These are phyloP conservation scores for Fusarium sp. DNA, from an alignment of 2,329 filamentous ascomycete genomes.

Conservation along the genomic window DNA sequence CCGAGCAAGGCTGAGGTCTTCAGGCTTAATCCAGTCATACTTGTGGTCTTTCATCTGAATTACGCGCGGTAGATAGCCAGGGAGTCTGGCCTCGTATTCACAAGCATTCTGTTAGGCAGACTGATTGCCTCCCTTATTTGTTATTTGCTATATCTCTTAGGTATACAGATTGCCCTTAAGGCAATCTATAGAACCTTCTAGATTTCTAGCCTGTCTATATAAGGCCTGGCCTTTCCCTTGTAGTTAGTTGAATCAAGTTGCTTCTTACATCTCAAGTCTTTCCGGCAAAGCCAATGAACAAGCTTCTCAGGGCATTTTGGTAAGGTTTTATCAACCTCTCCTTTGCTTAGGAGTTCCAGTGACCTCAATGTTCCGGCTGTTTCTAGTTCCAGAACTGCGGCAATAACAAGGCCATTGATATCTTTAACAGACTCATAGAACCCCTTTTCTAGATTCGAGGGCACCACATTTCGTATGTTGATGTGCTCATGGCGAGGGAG, in stretches of 20 bases:
- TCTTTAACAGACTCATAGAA: constrained; percentile 46
- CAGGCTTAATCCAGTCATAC: constrained; percentile 45
- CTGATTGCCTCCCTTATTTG: too few species aligned
- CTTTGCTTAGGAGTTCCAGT: neutral
- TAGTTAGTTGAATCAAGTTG: too few species aligned
- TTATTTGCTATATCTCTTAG: too few species aligned
- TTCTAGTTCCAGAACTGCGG: constrained; percentile 42
- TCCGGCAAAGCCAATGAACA: constrained; percentile 43
- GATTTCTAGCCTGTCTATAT: too few species aligned
- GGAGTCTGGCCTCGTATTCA: constrained; percentile 38
- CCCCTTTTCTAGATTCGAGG: constrained; percentile 10
- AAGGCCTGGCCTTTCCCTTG: too few species aligned
- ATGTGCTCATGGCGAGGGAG: constrained; percentile 29
- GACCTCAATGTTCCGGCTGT: constrained; percentile 32
- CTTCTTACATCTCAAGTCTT: neutral
- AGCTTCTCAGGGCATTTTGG: neutral
- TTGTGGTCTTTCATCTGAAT: constrained; percentile 45
- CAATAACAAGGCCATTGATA: constrained; percentile 46
- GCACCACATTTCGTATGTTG: constrained; percentile 27
- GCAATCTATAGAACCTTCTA: too few species aligned
- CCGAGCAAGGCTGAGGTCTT: constrained; percentile 33
- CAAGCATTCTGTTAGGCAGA: constrained; percentile 22
- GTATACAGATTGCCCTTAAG: too few species aligned
- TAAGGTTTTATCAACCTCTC: neutral
- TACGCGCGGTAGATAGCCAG: constrained; percentile 42